These are phyloP conservation scores for Decorospora gaudefroyi DNA, from an alignment of 2,329 filamentous ascomycete genomes.

Conservation along the genomic window DNA sequence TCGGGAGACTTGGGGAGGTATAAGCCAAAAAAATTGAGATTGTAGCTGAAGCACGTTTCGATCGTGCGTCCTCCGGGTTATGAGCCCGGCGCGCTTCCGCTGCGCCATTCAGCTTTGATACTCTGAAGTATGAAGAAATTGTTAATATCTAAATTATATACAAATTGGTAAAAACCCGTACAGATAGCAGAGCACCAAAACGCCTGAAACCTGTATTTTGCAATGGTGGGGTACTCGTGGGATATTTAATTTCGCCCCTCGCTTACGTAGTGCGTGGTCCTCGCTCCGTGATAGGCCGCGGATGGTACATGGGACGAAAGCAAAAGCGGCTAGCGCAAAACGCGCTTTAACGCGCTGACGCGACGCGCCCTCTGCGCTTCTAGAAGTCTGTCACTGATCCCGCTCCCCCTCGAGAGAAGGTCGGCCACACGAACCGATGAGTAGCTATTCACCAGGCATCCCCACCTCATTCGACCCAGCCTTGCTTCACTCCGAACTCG, in stretches of 20 bases:
- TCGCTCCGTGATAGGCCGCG: neutral
- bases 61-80: slow-evolving; percentile 46
- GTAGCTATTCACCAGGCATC: slow-evolving; percentile 38
- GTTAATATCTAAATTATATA: neutral
- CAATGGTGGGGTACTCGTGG: neutral
- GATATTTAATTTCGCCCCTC: slow-evolving; percentile 6
- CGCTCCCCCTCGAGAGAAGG: slow-evolving; percentile 2
- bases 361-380: slow-evolving; percentile 17
- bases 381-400: slow-evolving; percentile 7
- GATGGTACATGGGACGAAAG: slow-evolving; percentile 3
- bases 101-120: slow-evolving; percentile 42
- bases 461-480: slow-evolving; percentile 59
- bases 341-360: slow-evolving; percentile 26
- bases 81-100: slow-evolving; percentile 48
- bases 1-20: too few relatives aligned
- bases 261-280: slow-evolving; percentile 1
- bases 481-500: slow-evolving; percentile 54
- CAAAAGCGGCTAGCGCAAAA: slow-evolving; percentile 19
- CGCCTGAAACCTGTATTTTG: too few relatives aligned
- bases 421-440: slow-evolving; percentile 26
- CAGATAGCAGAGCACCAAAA: too few relatives aligned
- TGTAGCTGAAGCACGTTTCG: slow-evolving; percentile 32
- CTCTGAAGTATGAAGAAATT: slow-evolving; percentile 1
- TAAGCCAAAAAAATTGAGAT: neutral
- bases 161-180: too few relatives aligned